Evolutionary conservation across 257 asterid species (phyloP).

Genomic region (Datura wrightii): DNA sequence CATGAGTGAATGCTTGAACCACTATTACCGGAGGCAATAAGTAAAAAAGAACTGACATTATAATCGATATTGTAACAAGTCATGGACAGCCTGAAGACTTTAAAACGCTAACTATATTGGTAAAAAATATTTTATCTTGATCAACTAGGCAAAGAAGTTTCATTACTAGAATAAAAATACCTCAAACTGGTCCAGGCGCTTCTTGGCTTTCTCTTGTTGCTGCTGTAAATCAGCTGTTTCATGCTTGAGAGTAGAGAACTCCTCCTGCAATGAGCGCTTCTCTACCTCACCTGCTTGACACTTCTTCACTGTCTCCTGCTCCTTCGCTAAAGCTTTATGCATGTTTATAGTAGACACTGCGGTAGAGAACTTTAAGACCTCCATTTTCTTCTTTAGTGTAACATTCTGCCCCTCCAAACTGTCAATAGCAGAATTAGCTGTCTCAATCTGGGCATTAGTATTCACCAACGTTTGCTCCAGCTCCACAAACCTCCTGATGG

Average conservation of each 20-base stretch:
- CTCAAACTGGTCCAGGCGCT: slow-evolving; percentile 60
- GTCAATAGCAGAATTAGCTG: slow-evolving; percentile 44
- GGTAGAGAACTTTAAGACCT: slow-evolving; percentile 50
- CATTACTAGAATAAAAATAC: slow-evolving; percentile 43
- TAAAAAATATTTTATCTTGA: not conserved
- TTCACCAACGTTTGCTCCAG: slow-evolving; percentile 66
- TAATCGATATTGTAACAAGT: not conserved
- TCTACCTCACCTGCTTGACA: slow-evolving; percentile 49
- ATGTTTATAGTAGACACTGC: slow-evolving; percentile 38
- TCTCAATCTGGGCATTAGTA: slow-evolving; percentile 52
- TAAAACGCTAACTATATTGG: slow-evolving; percentile 11
- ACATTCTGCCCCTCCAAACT: slow-evolving; percentile 57
- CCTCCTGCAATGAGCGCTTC: slow-evolving; percentile 52
- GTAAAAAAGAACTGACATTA: not conserved
- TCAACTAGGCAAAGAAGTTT: not conserved
- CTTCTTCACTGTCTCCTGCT: slow-evolving; percentile 61
- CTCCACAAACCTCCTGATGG: slow-evolving; percentile 62
- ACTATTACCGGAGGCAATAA: not conserved
- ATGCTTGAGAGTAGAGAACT: slow-evolving; percentile 45
- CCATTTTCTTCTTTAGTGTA: slow-evolving; percentile 49
- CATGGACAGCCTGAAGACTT: not conserved
- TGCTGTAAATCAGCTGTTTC: slow-evolving; percentile 36
- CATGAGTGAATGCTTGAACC: not conserved
- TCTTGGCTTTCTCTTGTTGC: slow-evolving; percentile 53
- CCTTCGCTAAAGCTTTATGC: slow-evolving; percentile 55